A percentile compares a stretch with the other conserved stretches of the same genome.
These are phyloP conservation scores for Angophora floribunda DNA, from an alignment of 345 rosid genomes.

Conservation along the genomic window DNA sequence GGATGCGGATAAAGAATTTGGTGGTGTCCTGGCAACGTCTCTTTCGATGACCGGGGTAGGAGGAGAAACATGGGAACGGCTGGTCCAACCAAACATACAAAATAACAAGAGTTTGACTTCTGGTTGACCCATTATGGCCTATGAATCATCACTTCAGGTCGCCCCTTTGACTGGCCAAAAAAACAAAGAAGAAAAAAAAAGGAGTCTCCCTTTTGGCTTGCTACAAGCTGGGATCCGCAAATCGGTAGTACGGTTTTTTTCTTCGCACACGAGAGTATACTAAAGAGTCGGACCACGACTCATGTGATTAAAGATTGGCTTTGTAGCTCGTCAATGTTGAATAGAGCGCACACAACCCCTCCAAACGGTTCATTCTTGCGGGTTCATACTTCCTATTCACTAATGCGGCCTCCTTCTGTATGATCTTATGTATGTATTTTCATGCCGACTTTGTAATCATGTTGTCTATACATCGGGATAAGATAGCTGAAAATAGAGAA, in stretches of 20 bases:
- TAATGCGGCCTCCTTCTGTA: background rate
- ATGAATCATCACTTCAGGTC: background rate
- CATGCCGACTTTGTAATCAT: background rate
- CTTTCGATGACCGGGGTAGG: background rate
- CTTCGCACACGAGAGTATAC: background rate
- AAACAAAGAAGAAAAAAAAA: background rate
- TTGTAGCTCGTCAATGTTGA: background rate
- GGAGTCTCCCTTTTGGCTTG: background rate
- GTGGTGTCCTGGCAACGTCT: background rate
- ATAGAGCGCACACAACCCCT: background rate
- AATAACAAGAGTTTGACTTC: background rate
- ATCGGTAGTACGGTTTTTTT: background rate
- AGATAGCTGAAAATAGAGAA: background rate
- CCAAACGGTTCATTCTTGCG: background rate
- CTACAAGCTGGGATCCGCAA: background rate
- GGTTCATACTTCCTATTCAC: background rate
- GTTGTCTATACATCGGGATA: background rate
- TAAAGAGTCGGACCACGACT: background rate
- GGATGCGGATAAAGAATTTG: background rate
- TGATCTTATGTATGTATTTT: background rate
- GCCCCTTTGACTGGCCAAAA: background rate
- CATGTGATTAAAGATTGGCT: background rate
- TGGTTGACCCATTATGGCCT: background rate
- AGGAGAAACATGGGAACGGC: background rate
- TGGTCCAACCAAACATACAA: conserved; percentile 1